Conservation (phyloP, 768 basidiomycete species). For the Psilocybe subaeruginosa region DNA sequence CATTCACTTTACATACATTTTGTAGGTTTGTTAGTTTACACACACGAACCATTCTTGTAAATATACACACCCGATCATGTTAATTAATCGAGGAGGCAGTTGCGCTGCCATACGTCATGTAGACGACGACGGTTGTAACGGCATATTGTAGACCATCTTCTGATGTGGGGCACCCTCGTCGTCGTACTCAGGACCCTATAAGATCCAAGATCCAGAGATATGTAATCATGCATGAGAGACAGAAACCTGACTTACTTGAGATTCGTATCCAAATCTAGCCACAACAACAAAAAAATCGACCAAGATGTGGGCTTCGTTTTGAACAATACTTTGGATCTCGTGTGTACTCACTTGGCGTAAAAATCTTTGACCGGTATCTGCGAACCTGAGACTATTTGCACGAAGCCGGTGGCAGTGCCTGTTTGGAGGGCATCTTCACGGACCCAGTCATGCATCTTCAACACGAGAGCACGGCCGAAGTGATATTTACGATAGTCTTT, state of each 20-base stretch:
- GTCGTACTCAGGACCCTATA: conserved; percentile 73
- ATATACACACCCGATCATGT: conserved; percentile 8
- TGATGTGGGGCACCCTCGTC: conserved; percentile 89
- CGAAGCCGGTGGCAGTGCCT: conserved; percentile 25
- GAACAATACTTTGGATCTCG: background rate
- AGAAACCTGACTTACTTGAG: conserved; percentile 52
- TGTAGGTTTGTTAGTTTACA: conserved; percentile 9
- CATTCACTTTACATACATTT: conserved; percentile 6
- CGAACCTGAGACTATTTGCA: conserved; percentile 63
- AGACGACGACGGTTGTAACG: conserved; percentile 23
- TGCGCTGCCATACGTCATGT: conserved; percentile 13
- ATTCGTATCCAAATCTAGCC: conserved; percentile 67
- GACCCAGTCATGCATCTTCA: conserved; percentile 63
- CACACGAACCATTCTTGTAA: conserved; percentile 11
- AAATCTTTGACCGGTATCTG: conserved; percentile 74
- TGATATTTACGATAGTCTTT: conserved; percentile 62
- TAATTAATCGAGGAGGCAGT: conserved; percentile 4
- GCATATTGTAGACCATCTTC: conserved; percentile 69
- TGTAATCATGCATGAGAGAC: conserved; percentile 20
- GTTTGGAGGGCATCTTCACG: conserved; percentile 40
- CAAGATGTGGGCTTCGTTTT: conserved; percentile 6
- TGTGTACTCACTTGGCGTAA: conserved; percentile 68
- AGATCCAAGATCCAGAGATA: conserved; percentile 26
- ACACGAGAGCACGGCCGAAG: conserved; percentile 71
- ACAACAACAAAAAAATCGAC: conserved; percentile 19